Percentiles rank a stretch among this genome's conserved stretches.
Conservation (phyloP, 208 protist genomes). For the Trypanosoma mega region DNA sequence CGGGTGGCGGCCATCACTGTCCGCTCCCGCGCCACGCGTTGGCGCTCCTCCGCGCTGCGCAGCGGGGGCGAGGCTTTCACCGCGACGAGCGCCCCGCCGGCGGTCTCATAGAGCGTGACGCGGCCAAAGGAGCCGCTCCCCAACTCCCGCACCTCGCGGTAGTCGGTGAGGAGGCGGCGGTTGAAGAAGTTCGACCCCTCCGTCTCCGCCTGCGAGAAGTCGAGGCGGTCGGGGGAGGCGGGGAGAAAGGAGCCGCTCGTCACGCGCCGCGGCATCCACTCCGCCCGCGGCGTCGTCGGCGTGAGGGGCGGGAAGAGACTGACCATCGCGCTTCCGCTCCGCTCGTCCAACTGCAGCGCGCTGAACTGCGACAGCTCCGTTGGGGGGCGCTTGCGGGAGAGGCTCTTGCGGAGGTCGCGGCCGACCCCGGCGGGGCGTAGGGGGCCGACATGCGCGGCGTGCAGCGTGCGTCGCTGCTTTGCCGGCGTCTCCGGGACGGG, state of each 20-base stretch:
- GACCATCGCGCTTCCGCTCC: background rate
- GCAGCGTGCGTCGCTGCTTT: constrained; percentile 65
- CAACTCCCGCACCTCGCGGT: constrained; percentile 75
- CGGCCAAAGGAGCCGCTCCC: constrained; percentile 75
- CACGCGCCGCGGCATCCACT: constrained; percentile 17
- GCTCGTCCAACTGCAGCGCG: constrained; percentile 66
- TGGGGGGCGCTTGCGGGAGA: constrained; percentile 49
- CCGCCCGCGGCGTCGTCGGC: constrained; percentile 18
- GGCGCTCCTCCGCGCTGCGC: constrained; percentile 32
- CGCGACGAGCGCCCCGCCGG: constrained; percentile 66
- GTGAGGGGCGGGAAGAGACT: constrained; percentile 22
- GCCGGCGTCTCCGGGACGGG: constrained; percentile 29
- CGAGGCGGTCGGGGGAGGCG: constrained; percentile 31
- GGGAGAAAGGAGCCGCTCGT: constrained; percentile 11
- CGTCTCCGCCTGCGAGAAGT: constrained; percentile 81
- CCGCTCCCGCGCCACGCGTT: constrained; percentile 64
- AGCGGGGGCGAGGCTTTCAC: constrained; percentile 74
- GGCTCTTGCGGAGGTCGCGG: background rate
- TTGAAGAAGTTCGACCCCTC: constrained; percentile 75
- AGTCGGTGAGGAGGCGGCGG: constrained; percentile 73
- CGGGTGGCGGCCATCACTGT: constrained; percentile 55
- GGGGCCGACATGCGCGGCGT: constrained; percentile 15
- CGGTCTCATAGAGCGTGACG: constrained; percentile 74
- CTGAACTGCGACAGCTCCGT: constrained; percentile 70
- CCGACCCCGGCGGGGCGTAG: constrained; percentile 5